Evolutionary conservation across 1,284 basidiomycete species (phyloP), one percentile per base, ranked within the genome.

Genomic region (Tetrapyrgos nigripes): DNA sequence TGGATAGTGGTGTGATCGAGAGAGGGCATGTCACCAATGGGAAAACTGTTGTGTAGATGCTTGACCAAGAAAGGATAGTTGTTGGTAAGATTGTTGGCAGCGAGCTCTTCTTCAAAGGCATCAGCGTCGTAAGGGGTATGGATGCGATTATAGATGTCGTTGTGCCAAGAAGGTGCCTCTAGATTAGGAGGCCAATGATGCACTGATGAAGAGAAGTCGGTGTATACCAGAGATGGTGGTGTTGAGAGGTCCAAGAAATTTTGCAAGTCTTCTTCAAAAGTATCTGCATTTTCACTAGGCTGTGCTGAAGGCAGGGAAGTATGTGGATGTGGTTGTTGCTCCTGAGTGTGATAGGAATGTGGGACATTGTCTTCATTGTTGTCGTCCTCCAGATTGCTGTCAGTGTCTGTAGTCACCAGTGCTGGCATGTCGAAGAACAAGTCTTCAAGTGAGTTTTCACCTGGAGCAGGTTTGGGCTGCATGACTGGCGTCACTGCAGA

Each of bases 11-110:
- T 55, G 3, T 46, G 13, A 23, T 33, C 1, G 13, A 63, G 47
- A 2, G 11, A 14, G 2, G 63, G 63, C 5, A 64, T 40, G 26
- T 60, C 33, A 17, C 58, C 61, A 24, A 64, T 28, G 0, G 63
- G 63, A 45, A 64, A 64, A 24, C 63, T 55, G 14, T 52, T 21
- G 2, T 14, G 17, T 11, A 64, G 55, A 19, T 64, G 59, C 2
- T 44, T 2, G 19, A 60, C 43, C 6, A 64, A 55, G 23, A 45
- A 26, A 1, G 62, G 61, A 28, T 60, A 62, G 13, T 10, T 6
- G 4, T 33, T 4, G 0, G 33, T 17, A 1, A 62, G 17, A 26
- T 55, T 48, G 24, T 49, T 27, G 27, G 43, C 44, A 19, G 23
- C 24, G 1, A 64, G 45, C 1, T 35, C 28, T 3, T 33, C 17